Evolutionary conservation across 257 asterid genomes (phyloP), one percentile per base, ranked within the genome.

Genomic region (Dorcoceras hygrometricum): DNA sequence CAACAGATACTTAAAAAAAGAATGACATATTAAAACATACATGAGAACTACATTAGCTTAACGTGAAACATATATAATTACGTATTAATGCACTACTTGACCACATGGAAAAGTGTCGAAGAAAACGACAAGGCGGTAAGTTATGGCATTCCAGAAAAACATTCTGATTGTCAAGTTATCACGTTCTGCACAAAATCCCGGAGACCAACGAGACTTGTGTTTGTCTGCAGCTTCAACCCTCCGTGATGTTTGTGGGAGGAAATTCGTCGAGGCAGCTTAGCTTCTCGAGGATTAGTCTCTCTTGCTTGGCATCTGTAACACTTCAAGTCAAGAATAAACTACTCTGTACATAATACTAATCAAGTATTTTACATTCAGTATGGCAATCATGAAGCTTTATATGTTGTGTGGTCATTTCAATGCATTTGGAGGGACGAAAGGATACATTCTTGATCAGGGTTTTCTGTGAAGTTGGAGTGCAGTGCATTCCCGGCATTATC

Each of bases 401-500:
- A 66, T 59, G 32, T 72, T 63, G 53, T 25, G 51, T 24, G 39
- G 46, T 26, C 7, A 55, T 59, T 65, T 11, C 55, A 32, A 74
- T 66, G 72, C 48, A 53, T 66, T 60, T 59, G 55, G 53, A 71
- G 57, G 36, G 32, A 55, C 12, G 62, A 66, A 59, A 85, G 96
- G 96, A 92, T 92, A 92, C 98, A 93, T 80, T 93, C 99, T 83
- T 86, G 77, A 77, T 93, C 97, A 58, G 97, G 95, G 76, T 86
- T 85, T 71, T 93, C 95, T 9, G 86, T 67, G 78, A 88, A 90
- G 76, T 88, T 88, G 68, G 99, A 93, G 78, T 93, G 99, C 81
- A 93, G 56, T 55, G 96, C 96, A 71, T 90, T 93, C 66, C 97
- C 97, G 20, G 78, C 87, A 57, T 89, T 93, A 76, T 93, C 99